These are phyloP conservation scores for Dunaliella sp. DNA, from an alignment of 139 green algal genomes.

Conservation along the genomic window DNA sequence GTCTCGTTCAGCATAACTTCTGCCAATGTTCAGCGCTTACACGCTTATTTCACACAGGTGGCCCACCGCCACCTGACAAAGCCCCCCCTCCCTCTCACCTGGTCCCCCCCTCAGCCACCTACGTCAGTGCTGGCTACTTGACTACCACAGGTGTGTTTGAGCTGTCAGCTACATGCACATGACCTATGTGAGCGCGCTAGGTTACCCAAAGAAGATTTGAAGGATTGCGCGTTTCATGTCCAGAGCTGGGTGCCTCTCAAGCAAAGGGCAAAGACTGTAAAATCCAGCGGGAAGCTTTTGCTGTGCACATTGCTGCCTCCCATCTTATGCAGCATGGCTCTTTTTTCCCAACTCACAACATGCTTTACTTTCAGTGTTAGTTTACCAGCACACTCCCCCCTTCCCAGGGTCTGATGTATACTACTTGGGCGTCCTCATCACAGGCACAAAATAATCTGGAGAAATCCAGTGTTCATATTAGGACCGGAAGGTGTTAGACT, in stretches of 20 bases:
- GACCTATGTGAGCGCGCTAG: neutral
- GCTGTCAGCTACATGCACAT: neutral
- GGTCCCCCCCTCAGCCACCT: neutral
- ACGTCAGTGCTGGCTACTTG: neutral
- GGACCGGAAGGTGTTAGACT: no score
- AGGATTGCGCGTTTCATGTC: neutral
- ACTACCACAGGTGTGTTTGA: neutral
- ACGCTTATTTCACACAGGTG: neutral
- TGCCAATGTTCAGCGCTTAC: neutral
- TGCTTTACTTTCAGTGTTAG: no score
- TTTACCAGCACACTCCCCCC: no score
- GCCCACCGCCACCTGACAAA: neutral
- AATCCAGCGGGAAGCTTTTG: neutral
- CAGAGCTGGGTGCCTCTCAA: neutral
- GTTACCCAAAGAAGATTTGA: no score
- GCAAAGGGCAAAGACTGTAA: neutral
- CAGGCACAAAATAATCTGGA: no score
- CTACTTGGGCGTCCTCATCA: no score
- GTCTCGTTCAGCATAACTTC: neutral
- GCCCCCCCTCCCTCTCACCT: neutral
- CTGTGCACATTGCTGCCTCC: neutral
- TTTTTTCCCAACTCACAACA: neutral
- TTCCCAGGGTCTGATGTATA: no score
- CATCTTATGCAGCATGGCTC: neutral
- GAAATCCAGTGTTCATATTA: no score